Conservation (phyloP, 2,329 filamentous ascomycete species). For the Penicillium capsulatum region DNA sequence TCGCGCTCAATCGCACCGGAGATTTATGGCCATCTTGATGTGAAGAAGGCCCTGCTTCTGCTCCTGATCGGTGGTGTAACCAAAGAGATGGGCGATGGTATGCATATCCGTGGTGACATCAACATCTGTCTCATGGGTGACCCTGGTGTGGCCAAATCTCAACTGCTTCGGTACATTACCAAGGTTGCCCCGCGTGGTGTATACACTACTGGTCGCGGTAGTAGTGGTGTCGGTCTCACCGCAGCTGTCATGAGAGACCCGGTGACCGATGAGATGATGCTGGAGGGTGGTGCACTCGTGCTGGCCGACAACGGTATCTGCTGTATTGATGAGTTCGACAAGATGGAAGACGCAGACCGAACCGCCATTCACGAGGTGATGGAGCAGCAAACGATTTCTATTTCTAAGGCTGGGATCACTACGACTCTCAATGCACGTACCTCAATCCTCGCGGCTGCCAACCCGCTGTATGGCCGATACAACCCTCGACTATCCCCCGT, state of each 20-base stretch:
- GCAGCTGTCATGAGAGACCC: constrained; percentile 78
- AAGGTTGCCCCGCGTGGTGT: constrained; percentile 93
- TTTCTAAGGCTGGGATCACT: constrained; percentile 89
- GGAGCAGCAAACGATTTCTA: constrained; percentile 82
- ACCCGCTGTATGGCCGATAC: constrained; percentile 95
- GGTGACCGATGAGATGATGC: constrained; percentile 72
- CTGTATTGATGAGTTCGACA: constrained; percentile 82
- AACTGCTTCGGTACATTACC: constrained; percentile 95
- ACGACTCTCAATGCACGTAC: constrained; percentile 95
- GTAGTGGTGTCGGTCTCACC: constrained; percentile 75
- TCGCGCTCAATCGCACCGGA: constrained; percentile 95
- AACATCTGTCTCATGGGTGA: constrained; percentile 99
- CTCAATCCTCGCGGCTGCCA: constrained; percentile 91
- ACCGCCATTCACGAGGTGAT: constrained; percentile 84
- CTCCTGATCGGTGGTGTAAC: constrained; percentile 93
- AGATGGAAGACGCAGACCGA: constrained; percentile 74
- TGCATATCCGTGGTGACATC: constrained; percentile 98
- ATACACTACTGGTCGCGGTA: constrained; percentile 77
- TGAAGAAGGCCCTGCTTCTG: constrained; percentile 95
- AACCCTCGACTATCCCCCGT: constrained; percentile 96
- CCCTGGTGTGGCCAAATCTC: constrained; percentile 98
- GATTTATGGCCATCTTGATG: constrained; percentile 92
- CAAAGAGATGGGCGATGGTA: constrained; percentile 95
- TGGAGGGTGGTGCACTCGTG: constrained; percentile 75
- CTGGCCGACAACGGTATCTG: constrained; percentile 77